phyloP scores from a whole-genome alignment of 805 yeast genomes.

The Yarrowia alimentaria region DNA sequence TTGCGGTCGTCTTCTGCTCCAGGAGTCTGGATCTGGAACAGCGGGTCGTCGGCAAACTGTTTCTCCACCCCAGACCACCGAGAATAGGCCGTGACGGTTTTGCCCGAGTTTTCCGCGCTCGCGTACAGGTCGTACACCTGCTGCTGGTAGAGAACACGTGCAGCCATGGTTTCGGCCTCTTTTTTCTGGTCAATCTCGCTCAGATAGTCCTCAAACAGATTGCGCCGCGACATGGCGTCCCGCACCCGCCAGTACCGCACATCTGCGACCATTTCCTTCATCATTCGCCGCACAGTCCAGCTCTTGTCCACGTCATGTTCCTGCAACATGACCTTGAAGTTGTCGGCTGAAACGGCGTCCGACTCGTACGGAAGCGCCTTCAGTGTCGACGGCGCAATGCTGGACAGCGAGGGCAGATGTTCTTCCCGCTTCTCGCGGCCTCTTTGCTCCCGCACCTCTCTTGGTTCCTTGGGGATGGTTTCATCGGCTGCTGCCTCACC shows the following conservation, averaged over 20 bases:
- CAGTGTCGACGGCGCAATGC: constrained; percentile 25
- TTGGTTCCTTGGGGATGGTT: neutral
- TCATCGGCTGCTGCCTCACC: neutral
- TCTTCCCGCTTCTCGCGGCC: constrained; percentile 1
- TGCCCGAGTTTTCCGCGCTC: constrained; percentile 37
- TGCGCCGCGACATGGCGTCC: constrained; percentile 60
- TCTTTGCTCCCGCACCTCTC: constrained; percentile 5
- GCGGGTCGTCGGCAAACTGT: constrained; percentile 61
- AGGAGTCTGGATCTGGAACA: constrained; percentile 58
- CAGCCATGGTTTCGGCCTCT: constrained; percentile 51
- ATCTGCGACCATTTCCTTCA: constrained; percentile 55
- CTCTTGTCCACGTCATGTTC: constrained; percentile 62
- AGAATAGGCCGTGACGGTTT: constrained; percentile 53
- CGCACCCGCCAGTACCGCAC: constrained; percentile 66
- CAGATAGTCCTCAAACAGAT: constrained; percentile 59
- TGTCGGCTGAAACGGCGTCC: constrained; percentile 43
- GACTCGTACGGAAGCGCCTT: constrained; percentile 28
- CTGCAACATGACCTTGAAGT: constrained; percentile 54
- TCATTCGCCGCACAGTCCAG: constrained; percentile 71
- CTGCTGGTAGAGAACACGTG: constrained; percentile 51
- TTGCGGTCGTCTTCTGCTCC: constrained; percentile 59
- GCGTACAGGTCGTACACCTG: constrained; percentile 53
- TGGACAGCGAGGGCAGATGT: neutral
- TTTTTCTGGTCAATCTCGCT: constrained; percentile 49
- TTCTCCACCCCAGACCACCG: constrained; percentile 61